phyloP scores from a whole-genome alignment of 495 filamentous ascomycete species.

The Talaromyces thailandensis region DNA sequence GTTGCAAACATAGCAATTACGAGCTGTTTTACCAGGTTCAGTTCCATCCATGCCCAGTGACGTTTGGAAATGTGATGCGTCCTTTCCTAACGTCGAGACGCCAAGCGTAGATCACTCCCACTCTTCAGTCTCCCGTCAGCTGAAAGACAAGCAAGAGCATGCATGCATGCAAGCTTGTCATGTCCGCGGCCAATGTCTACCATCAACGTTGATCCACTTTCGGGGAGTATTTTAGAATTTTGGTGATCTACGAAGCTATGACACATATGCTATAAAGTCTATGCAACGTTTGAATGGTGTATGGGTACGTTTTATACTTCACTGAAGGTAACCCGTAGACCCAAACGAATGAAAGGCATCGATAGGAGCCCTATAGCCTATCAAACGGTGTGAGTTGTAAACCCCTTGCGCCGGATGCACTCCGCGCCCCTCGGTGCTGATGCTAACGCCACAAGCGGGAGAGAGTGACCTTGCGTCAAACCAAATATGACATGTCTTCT shows the following conservation, averaged over 20 bases:
- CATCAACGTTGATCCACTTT: background rate
- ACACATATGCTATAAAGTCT: background rate
- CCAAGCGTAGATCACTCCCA: background rate
- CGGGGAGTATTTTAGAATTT: background rate
- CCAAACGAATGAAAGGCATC: background rate
- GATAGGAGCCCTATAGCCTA: background rate
- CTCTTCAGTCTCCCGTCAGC: background rate
- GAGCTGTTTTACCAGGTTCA: background rate
- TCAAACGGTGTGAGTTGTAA: background rate
- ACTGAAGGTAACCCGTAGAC: background rate
- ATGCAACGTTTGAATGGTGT: background rate
- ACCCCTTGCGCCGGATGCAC: slow-evolving; percentile 1
- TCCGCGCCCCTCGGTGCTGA: background rate
- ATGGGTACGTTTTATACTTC: background rate
- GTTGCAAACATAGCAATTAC: background rate
- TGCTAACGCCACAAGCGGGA: background rate
- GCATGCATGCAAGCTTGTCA: background rate
- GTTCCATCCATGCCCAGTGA: background rate
- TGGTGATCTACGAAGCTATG: background rate
- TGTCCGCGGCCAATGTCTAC: background rate
- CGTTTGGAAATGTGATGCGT: background rate
- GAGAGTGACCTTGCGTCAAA: background rate
- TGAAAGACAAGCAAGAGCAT: background rate
- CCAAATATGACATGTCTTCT: background rate
- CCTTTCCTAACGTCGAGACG: background rate